Conservation (phyloP, 2,329 filamentous ascomycete genomes). For the Magnaporthiopsis incrustans region DNA sequence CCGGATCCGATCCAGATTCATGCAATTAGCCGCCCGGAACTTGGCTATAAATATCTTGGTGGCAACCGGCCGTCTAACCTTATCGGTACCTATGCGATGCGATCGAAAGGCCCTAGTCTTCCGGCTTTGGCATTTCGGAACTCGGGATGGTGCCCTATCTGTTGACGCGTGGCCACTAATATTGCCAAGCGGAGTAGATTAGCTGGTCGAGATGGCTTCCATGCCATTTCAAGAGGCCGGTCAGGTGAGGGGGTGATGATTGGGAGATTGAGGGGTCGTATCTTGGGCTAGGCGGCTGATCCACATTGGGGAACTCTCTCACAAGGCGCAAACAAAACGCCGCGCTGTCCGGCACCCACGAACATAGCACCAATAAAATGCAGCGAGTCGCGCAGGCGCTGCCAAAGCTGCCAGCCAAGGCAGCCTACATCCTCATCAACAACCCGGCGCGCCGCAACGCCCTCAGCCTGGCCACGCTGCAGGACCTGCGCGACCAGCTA, state of each 20-base stretch:
- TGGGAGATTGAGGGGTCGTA: too few species aligned
- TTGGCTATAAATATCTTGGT: neutral
- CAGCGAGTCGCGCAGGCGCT: constrained; percentile 4
- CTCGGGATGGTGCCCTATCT: neutral
- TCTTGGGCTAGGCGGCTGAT: too few species aligned
- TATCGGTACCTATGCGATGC: neutral
- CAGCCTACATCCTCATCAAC: constrained; percentile 18
- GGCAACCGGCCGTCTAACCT: neutral
- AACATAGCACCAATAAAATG: constrained; percentile 1
- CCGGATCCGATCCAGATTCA: too few species aligned
- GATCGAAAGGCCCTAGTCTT: neutral
- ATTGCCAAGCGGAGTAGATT: neutral
- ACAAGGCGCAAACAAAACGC: too few species aligned
- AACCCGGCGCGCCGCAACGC: constrained; percentile 20
- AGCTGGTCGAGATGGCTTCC: too few species aligned
- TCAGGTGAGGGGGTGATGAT: too few species aligned
- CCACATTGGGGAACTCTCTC: too few species aligned
- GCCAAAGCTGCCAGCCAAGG: constrained; percentile 19
- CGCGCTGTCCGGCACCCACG: neutral
- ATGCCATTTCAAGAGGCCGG: too few species aligned
- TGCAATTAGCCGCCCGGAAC: neutral
- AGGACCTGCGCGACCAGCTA: constrained; percentile 19
- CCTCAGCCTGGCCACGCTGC: constrained; percentile 17
- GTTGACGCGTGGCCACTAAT: neutral
- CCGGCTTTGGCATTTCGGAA: neutral